A percentile compares a stretch with the other conserved stretches of the same genome.
Evolutionary conservation across 306 rosid genomes (phyloP).

Genomic region (Fagus sylvatica): DNA sequence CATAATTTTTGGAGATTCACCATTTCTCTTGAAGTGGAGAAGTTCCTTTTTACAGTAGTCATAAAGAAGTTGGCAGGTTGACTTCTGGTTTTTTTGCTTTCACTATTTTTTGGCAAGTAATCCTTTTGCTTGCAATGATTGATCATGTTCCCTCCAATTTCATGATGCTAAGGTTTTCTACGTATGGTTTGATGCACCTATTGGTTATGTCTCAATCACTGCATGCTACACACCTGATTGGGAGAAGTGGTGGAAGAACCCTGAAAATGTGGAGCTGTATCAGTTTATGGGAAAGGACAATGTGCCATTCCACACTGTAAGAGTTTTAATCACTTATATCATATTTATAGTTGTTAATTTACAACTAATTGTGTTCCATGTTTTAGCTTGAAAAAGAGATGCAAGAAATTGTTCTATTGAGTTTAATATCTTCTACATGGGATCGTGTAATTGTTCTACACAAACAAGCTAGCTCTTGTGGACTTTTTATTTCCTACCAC

Average conservation of each 20-base stretch:
- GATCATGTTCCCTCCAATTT: neutral
- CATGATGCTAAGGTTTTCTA: constrained; percentile 73
- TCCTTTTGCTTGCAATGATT: neutral
- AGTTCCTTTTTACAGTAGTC: neutral
- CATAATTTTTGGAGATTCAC: neutral
- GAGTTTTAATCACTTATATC: constrained; percentile 18
- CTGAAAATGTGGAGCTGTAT: constrained; percentile 86
- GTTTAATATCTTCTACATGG: neutral
- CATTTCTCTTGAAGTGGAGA: neutral
- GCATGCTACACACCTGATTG: constrained; percentile 84
- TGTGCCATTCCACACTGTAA: constrained; percentile 97
- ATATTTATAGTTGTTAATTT: neutral
- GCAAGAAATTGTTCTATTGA: neutral
- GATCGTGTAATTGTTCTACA: neutral
- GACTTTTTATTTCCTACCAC: neutral
- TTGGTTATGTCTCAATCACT: constrained; percentile 91
- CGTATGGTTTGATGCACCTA: constrained; percentile 99
- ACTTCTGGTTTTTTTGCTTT: neutral
- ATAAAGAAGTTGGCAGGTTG: neutral
- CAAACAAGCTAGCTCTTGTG: neutral
- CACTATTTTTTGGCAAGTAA: no score
- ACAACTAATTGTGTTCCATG: neutral
- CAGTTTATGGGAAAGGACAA: constrained; percentile 99
- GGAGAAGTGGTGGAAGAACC: constrained; percentile 99
- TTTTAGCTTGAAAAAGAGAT: neutral